Base-by-base conservation (phyloP, 1,284 basidiomycete species). In the Somion occarium region DNA sequence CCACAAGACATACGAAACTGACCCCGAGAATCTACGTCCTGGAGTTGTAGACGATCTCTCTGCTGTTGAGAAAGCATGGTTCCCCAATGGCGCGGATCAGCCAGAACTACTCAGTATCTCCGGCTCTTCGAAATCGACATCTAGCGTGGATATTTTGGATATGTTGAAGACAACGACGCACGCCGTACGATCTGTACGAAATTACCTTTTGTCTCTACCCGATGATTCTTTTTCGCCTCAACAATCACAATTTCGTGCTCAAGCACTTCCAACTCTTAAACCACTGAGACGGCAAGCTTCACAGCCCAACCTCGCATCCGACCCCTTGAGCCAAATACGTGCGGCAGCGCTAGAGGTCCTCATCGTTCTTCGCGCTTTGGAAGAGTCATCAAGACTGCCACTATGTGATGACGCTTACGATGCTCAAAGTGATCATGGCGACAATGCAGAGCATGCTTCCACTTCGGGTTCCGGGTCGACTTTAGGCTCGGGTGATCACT, bases 181-280 rank as follows among this genome's bases (percentile, higher is more conserved):
- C 43, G 81, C 87, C 3, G 82, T 93, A 50, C 80, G 90, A 34
- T 82, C 85, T 22, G 85, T 91, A 26, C 78, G 90, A 20, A 90
- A 91, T 64, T 92, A 91, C 63, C 71, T 91, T 24, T 71, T 92
- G 24, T 83, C 87, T 0, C 78, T 92, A 15, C 90, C 89, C 0
- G 85, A 88, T 60, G 88, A 90, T 56, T 75, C 78, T 2, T 70
- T 78, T n/a, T 57, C 57, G 3, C 59, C 61, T 12, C 76, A 73
- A 23, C 73, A 76, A 3, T 74, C 78, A 48, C 76, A 75, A 15
- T 77, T 73, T 61, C 77, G 62, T 57, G 73, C 59, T 59, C 71
- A 61, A 56, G 76, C 61, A 59, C 70, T 67, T 59, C 71, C 61
- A 53, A 69, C 62, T 47, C 59, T 63, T 44, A 68, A 71, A 18